A percentile compares a stretch with the other conserved stretches of the same genome.
phyloP scores from a whole-genome alignment of 148 eudicot genomes.

The Cornus suecica region DNA sequence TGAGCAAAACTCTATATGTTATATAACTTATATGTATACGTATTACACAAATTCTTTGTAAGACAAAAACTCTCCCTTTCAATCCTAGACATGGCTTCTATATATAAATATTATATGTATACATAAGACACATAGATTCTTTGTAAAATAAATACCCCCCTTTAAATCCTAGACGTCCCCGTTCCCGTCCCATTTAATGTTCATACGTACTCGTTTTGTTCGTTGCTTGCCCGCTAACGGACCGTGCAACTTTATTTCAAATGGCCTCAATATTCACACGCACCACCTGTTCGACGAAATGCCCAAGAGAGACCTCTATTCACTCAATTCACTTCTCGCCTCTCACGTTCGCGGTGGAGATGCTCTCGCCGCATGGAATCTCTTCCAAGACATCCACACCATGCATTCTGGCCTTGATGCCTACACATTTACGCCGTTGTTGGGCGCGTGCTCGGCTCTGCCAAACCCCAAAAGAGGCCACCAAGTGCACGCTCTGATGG shows the following conservation, averaged over 20 bases:
- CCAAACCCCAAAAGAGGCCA: slow-evolving; percentile 15
- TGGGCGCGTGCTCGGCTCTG: slow-evolving; percentile 35
- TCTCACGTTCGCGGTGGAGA: slow-evolving; percentile 17
- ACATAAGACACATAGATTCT: no score
- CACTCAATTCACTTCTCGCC: slow-evolving; percentile 36
- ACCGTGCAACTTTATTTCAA: neutral
- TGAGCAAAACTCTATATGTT: no score
- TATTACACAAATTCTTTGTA: no score
- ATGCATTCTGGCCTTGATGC: slow-evolving; percentile 23
- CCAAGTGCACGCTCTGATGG: slow-evolving; percentile 34
- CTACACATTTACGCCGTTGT: slow-evolving; percentile 36
- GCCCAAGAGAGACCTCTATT: slow-evolving; percentile 26
- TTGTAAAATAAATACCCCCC: no score
- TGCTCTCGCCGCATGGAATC: slow-evolving; percentile 25
- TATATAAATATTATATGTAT: no score
- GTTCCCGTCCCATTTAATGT: slow-evolving; percentile 2
- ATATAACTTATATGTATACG: no score
- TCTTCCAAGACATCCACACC: slow-evolving; percentile 23
- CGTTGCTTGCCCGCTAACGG: neutral
- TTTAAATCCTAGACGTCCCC: no score
- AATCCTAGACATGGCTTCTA: no score
- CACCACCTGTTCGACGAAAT: slow-evolving; percentile 33
- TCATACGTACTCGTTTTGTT: neutral
- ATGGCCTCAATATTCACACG: neutral
- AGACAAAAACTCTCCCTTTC: no score